Base-by-base conservation (phyloP, 148 eudicot genomes). In the Mesembryanthemum crystallinum region DNA sequence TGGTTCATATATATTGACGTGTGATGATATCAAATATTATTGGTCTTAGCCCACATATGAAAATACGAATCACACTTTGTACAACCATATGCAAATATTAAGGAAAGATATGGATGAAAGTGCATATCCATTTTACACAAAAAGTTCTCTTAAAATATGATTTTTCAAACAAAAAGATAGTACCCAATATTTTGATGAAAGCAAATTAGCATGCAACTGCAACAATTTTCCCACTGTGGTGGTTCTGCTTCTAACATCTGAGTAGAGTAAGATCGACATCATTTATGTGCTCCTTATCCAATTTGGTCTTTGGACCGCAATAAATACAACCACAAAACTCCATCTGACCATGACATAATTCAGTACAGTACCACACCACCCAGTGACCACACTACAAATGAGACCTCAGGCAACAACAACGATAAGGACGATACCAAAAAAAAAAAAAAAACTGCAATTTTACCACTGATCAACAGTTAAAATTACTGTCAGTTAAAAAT, bases 261-360 rank as follows among this genome's bases (percentile, higher is more conserved):
- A n/a, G n/a, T n/a, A n/a, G n/a, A n/a, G n/a, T n/a, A n/a, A n/a
- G n/a, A 66, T 66, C 69, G 29, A 67, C 71, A 67, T 67, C 71
- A 67, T 42, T 67, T 43, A 67, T 67, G 24, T 67, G 71, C n/a
- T 49, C 20, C 71, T 67, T 67, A 67, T 67, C 71, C n/a, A 9
- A 24, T 11, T 42, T 43, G 21, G 39, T 35, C 39, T 35, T 35
- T 35, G 39, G 39, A n/a, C 39, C 39, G 30, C 37, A 67, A 42
- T 65, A 65, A 65, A 37, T 37, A n/a, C n/a, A 35, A 18, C 5
- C 25, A 43, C 24, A 43, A 28, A 67, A 42, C 27, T 28, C 27
- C 47, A 67, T 67, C 54, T 67, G 71, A 67, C 71, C 32, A 67
- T 67, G 71, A 67, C 54, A 14, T 23, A 43, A 49, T 23, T 9